Evolutionary conservation across 768 basidiomycete genomes (phyloP).

Genomic region (Xerocomus potaroensis): DNA sequence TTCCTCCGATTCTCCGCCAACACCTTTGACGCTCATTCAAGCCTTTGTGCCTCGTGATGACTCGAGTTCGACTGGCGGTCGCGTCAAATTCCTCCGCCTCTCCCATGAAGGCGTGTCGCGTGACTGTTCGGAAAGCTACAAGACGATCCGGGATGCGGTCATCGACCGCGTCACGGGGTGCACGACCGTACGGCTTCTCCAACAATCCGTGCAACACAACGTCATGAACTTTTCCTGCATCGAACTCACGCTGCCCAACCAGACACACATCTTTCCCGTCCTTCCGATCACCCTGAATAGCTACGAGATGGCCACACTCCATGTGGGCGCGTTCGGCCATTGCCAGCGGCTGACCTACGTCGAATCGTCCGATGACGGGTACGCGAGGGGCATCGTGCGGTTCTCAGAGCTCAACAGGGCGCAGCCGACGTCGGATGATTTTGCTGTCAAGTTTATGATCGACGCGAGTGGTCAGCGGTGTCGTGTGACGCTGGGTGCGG

Average conservation of each 20-base stretch:
- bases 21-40: neutral
- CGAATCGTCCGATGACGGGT: neutral
- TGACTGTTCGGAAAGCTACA: neutral
- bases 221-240: neutral
- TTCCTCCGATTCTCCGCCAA: neutral
- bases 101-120: neutral
- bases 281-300: neutral
- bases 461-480: neutral
- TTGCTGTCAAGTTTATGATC: too few species aligned
- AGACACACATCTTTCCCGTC: neutral
- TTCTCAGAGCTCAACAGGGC: neutral
- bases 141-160: too few species aligned
- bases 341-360: neutral
- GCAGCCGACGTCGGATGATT: neutral
- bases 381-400: neutral
- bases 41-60: neutral
- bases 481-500: neutral
- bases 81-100: neutral
- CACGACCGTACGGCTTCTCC: neutral
- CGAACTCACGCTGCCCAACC: neutral
- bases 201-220: neutral
- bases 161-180: neutral
- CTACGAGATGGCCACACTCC: neutral
- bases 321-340: neutral
- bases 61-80: neutral